phyloP scores from a whole-genome alignment of 1,139 yeast species.

The Scheffersomyces segobiensis region DNA sequence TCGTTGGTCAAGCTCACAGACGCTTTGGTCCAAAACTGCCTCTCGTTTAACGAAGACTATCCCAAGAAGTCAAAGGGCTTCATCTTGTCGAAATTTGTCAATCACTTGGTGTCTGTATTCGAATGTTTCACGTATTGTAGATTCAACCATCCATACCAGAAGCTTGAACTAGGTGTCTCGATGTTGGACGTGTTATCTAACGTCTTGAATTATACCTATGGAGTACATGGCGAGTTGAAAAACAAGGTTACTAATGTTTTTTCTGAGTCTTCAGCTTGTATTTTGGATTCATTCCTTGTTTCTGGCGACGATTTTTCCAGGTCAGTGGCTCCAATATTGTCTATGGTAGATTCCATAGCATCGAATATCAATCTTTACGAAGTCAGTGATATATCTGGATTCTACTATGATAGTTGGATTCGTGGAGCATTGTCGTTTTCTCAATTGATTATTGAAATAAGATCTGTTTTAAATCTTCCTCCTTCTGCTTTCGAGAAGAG shows the following conservation, averaged over 20 bases:
- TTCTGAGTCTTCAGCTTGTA: slow-evolving; percentile 45
- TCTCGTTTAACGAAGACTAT: slow-evolving; percentile 38
- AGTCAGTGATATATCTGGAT: slow-evolving; percentile 42
- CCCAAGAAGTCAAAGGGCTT: slow-evolving; percentile 50
- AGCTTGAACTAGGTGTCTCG: slow-evolving; percentile 60
- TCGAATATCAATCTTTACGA: slow-evolving; percentile 37
- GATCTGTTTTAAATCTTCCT: slow-evolving; percentile 47
- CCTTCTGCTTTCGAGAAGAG: slow-evolving; percentile 68
- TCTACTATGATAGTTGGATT: slow-evolving; percentile 47
- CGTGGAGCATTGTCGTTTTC: slow-evolving; percentile 41
- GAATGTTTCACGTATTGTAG: slow-evolving; percentile 77
- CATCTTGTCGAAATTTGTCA: slow-evolving; percentile 56
- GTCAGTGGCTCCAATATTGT: slow-evolving; percentile 56
- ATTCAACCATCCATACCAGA: slow-evolving; percentile 56
- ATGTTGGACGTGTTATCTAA: slow-evolving; percentile 58
- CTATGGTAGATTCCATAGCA: slow-evolving; percentile 51
- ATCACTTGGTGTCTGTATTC: slow-evolving; percentile 63
- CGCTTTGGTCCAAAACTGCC: slow-evolving; percentile 54
- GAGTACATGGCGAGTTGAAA: slow-evolving; percentile 46
- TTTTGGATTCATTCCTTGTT: slow-evolving; percentile 59
- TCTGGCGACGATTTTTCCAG: slow-evolving; percentile 52
- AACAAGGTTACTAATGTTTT: slow-evolving; percentile 51
- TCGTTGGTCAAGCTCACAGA: slow-evolving; percentile 57
- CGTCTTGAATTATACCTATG: slow-evolving; percentile 56
- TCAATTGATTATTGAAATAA: slow-evolving; percentile 50